These are phyloP conservation scores for Lactifluus rugatus DNA, from an alignment of 768 basidiomycete species.

Conservation along the genomic window DNA sequence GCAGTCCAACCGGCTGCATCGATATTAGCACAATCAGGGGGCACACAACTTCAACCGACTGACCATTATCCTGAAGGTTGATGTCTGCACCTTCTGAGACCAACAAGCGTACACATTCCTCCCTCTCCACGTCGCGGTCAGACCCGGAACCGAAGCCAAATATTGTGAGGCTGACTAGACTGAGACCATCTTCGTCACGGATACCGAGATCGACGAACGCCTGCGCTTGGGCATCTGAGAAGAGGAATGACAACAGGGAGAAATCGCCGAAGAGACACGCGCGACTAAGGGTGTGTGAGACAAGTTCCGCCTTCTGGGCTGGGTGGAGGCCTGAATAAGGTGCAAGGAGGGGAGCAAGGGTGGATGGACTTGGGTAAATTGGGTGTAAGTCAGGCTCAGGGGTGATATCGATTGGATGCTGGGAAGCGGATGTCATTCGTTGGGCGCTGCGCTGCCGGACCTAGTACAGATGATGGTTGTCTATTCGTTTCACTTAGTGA, in stretches of 20 bases:
- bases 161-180: slow-evolving; percentile 66
- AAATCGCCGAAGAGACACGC: slow-evolving; percentile 75
- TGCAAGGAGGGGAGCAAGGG: slow-evolving; percentile 55
- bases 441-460: neutral
- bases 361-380: slow-evolving; percentile 56
- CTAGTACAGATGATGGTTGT: neutral
- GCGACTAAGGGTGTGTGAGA: slow-evolving; percentile 63
- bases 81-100: slow-evolving; percentile 71
- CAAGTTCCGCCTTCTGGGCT: slow-evolving; percentile 57
- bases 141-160: slow-evolving; percentile 75
- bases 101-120: slow-evolving; percentile 78
- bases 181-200: slow-evolving; percentile 80
- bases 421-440: slow-evolving; percentile 27
- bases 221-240: slow-evolving; percentile 59
- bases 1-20: slow-evolving; percentile 85
- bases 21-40: neutral
- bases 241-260: slow-evolving; percentile 57
- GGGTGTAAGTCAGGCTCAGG: slow-evolving; percentile 78
- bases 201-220: slow-evolving; percentile 54
- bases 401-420: slow-evolving; percentile 42
- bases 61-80: slow-evolving; percentile 51
- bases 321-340: slow-evolving; percentile 59
- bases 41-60: slow-evolving; percentile 24
- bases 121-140: slow-evolving; percentile 80
- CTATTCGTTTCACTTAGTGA: neutral